Evolutionary conservation across 106 monocot species (phyloP).

Genomic region (Apostasia ramifera): DNA sequence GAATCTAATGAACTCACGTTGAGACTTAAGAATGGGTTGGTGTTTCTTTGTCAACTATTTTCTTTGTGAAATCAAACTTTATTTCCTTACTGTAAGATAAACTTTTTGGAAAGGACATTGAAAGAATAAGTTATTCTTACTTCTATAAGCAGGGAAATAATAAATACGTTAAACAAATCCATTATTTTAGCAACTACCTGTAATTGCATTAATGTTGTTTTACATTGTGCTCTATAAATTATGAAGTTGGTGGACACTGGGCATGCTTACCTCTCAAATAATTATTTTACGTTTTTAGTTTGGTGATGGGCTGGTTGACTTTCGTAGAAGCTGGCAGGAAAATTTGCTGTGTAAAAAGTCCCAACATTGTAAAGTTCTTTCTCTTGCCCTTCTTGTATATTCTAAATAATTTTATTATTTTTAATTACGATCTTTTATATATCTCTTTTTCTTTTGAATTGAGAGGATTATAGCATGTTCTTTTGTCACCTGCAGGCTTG

Average conservation of each 20-base stretch:
- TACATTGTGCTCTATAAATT: neutral
- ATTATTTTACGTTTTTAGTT: slow-evolving; percentile 30
- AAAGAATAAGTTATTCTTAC: too few relatives aligned
- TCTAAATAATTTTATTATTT: neutral
- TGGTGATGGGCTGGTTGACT: slow-evolving; percentile 97
- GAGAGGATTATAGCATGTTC: neutral
- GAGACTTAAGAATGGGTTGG: too few relatives aligned
- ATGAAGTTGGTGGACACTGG: neutral
- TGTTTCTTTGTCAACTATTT: too few relatives aligned
- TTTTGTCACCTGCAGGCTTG: slow-evolving; percentile 71
- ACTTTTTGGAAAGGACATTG: too few relatives aligned
- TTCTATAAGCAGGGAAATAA: too few relatives aligned
- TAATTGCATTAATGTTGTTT: neutral
- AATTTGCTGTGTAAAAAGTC: slow-evolving; percentile 58
- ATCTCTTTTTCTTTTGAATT: too few relatives aligned
- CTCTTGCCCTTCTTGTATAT: neutral
- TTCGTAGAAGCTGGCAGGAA: slow-evolving; percentile 56
- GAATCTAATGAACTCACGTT: too few relatives aligned
- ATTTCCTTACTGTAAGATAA: too few relatives aligned
- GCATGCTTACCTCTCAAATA: neutral
- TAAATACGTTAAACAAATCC: neutral
- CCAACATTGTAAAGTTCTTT: slow-evolving; percentile 50
- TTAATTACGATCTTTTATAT: neutral
- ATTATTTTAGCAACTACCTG: neutral
- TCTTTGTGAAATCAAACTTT: too few relatives aligned